Evolutionary conservation across 2,329 filamentous ascomycete species (phyloP).

Genomic region (Aspergillus novoparasiticus): DNA sequence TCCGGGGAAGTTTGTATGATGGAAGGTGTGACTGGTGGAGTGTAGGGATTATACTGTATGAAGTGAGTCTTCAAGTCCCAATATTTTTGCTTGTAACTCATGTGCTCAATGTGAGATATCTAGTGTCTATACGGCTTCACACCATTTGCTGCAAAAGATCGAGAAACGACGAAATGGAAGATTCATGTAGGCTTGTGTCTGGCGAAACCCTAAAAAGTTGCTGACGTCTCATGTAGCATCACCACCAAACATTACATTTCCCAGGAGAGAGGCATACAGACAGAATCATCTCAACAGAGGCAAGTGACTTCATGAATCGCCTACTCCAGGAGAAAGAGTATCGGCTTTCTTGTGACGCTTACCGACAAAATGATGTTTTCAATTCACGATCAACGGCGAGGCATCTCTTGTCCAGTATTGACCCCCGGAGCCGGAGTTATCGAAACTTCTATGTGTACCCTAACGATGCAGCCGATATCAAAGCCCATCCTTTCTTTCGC

Average conservation of each 20-base stretch:
- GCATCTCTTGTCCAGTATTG: slow-evolving; percentile 35
- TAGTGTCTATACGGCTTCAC: slow-evolving; percentile 87
- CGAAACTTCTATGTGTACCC: slow-evolving; percentile 71
- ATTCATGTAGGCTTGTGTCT: slow-evolving; percentile 65
- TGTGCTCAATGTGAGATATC: slow-evolving; percentile 7
- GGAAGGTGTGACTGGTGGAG: slow-evolving; percentile 97
- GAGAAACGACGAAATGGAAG: slow-evolving; percentile 81
- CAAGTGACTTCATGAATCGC: slow-evolving; percentile 73
- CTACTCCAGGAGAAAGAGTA: slow-evolving; percentile 74
- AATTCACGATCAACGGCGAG: slow-evolving; percentile 33
- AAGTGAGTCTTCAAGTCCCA: slow-evolving; percentile 49
- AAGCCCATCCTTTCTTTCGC: slow-evolving; percentile 81
- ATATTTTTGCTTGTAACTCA: not conserved
- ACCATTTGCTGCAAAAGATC: slow-evolving; percentile 80
- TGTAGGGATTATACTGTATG: slow-evolving; percentile 89
- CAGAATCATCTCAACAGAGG: slow-evolving; percentile 65
- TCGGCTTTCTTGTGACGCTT: slow-evolving; percentile 75
- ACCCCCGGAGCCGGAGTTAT: slow-evolving; percentile 42
- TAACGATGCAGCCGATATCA: slow-evolving; percentile 87
- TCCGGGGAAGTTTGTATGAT: slow-evolving; percentile 80
- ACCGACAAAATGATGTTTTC: slow-evolving; percentile 65
- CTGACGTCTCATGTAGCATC: slow-evolving; percentile 57
- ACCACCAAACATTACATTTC: slow-evolving; percentile 70
- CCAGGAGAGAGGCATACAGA: slow-evolving; percentile 59
- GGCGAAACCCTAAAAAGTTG: not conserved